A percentile compares a stretch with the other conserved stretches of the same genome.
phyloP scores from a whole-genome alignment of 2,329 filamentous ascomycete genomes.

The Escovopsis sp. region DNA sequence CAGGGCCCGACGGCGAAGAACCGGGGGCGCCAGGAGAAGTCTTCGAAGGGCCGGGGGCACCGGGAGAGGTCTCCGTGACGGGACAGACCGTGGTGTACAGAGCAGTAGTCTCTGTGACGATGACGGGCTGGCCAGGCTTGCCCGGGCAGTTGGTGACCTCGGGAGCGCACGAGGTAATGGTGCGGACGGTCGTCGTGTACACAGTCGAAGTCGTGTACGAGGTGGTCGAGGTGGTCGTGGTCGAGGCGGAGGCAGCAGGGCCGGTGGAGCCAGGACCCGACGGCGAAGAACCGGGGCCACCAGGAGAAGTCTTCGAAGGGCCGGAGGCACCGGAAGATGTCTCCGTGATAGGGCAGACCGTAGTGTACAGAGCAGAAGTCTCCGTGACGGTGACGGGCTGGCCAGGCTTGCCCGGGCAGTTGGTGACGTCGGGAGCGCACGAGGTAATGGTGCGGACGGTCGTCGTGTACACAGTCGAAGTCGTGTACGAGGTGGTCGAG shows the following conservation, averaged over 20 bases:
- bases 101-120: slow-evolving; percentile 15
- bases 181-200: slow-evolving; percentile 24
- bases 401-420: slow-evolving; percentile 15
- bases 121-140: slow-evolving; percentile 12
- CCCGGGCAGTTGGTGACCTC: slow-evolving; percentile 16
- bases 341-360: slow-evolving; percentile 20
- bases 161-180: slow-evolving; percentile 33
- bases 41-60: not conserved
- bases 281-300: not conserved
- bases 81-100: slow-evolving; percentile 28
- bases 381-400: slow-evolving; percentile 14
- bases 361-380: slow-evolving; percentile 22
- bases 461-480: slow-evolving; percentile 20
- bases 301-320: slow-evolving; percentile 1
- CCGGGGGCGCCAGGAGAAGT: slow-evolving; percentile 1
- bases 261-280: slow-evolving; percentile 3
- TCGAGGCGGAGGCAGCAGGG: too few species aligned
- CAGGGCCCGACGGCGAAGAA: not conserved
- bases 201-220: slow-evolving; percentile 20
- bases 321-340: not conserved
- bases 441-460: slow-evolving; percentile 32
- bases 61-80: not conserved
- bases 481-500: slow-evolving; percentile 18
- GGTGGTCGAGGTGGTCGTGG: slow-evolving; percentile 10
- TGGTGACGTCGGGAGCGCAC: slow-evolving; percentile 24